Evolutionary conservation across 805 yeast species (phyloP).

Genomic region (Teunomyces barrocoloradensis): DNA sequence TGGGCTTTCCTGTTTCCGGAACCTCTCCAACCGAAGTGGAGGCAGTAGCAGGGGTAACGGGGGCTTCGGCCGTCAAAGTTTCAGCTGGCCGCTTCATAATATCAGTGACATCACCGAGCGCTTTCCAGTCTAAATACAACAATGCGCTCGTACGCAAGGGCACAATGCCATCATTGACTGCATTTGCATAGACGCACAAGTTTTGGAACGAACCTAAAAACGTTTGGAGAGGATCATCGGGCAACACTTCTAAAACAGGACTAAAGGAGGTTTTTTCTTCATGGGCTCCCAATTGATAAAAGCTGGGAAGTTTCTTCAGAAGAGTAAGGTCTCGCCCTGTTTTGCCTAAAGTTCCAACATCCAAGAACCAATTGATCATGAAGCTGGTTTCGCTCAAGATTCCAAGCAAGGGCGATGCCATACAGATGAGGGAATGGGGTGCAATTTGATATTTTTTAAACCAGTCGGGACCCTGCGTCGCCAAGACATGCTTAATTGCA

Average conservation of each 20-base stretch:
- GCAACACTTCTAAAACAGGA: slow-evolving; percentile 39
- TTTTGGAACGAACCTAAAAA: slow-evolving; percentile 29
- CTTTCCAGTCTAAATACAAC: slow-evolving; percentile 41
- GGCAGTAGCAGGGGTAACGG: not conserved
- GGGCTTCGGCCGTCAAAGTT: not conserved
- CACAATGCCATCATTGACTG: slow-evolving; percentile 45
- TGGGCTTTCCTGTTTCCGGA: not conserved
- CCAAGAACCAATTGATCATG: slow-evolving; percentile 39
- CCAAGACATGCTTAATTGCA: slow-evolving; percentile 37
- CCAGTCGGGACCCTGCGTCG: slow-evolving; percentile 28
- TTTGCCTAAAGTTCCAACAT: slow-evolving; percentile 43
- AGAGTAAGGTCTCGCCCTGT: slow-evolving; percentile 46
- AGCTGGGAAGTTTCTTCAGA: slow-evolving; percentile 29
- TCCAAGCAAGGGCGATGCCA: slow-evolving; percentile 45
- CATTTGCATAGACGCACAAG: slow-evolving; percentile 43
- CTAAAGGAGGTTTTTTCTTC: slow-evolving; percentile 16
- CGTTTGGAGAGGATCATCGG: slow-evolving; percentile 37
- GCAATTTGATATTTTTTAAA: slow-evolving; percentile 24
- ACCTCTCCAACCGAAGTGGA: not conserved
- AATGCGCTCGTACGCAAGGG: slow-evolving; percentile 44
- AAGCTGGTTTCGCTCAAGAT: slow-evolving; percentile 41
- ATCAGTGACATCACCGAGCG: slow-evolving; percentile 38
- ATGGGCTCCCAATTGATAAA: slow-evolving; percentile 15
- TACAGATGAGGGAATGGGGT: slow-evolving; percentile 34
- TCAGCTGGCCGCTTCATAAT: slow-evolving; percentile 16